phyloP scores from a whole-genome alignment of 2,329 filamentous ascomycete genomes.

The Pyricularia sp. region DNA sequence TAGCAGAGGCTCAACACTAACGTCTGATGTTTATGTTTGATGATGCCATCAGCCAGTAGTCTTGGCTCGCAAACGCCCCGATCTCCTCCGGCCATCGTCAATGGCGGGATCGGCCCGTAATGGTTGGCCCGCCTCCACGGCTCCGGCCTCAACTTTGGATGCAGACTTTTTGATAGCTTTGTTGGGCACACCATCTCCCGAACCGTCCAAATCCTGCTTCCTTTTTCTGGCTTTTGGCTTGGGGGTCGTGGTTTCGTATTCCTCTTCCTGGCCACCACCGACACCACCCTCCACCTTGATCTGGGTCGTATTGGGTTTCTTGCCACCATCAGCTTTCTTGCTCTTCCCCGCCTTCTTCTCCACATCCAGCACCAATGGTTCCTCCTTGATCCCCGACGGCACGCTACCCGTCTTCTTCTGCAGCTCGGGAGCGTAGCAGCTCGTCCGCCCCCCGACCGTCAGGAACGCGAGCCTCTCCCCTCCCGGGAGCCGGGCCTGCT shows the following conservation, averaged over 20 bases:
- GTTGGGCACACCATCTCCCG: not conserved
- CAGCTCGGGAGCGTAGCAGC: constrained; percentile 73
- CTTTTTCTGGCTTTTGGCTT: not conserved
- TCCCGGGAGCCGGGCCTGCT: constrained; percentile 63
- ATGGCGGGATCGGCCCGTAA: not conserved
- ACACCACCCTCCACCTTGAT: not conserved
- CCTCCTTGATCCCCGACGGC: constrained; percentile 28
- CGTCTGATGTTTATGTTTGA: not conserved
- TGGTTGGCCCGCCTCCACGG: not conserved
- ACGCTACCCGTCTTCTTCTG: constrained; percentile 66
- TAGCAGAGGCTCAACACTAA: not conserved
- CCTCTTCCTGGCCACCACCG: not conserved
- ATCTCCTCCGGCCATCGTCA: not conserved
- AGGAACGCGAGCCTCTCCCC: constrained; percentile 80
- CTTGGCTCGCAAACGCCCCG: not conserved
- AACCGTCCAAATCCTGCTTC: not conserved
- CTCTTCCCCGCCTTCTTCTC: constrained; percentile 17
- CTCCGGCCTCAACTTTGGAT: not conserved
- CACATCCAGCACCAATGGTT: constrained; percentile 16
- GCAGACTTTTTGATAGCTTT: not conserved
- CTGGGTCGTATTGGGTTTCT: not conserved
- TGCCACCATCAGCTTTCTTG: constrained; percentile 6
- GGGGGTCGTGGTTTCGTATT: too few species aligned
- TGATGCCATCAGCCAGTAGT: not conserved
- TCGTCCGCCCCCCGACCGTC: constrained; percentile 85